phyloP scores from a whole-genome alignment of 2,329 filamentous ascomycete species.

The Trichoderma hamatum region DNA sequence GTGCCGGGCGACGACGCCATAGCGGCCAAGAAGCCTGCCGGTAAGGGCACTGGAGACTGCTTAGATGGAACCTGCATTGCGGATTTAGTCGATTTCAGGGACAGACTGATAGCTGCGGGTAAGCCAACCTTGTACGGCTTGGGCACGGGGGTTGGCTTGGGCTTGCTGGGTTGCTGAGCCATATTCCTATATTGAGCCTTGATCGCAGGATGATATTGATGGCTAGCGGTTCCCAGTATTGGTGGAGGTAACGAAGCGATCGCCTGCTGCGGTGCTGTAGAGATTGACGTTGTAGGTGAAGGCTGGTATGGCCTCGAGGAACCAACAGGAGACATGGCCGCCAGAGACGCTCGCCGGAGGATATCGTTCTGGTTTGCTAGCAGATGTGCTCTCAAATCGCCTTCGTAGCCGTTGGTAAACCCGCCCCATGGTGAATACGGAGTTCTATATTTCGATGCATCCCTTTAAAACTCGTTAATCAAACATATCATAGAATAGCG shows the following conservation, averaged over 20 bases:
- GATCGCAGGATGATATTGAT: slow-evolving; percentile 26
- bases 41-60: slow-evolving; percentile 50
- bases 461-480: slow-evolving; percentile 43
- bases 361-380: slow-evolving; percentile 40
- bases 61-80: slow-evolving; percentile 42
- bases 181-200: slow-evolving; percentile 23
- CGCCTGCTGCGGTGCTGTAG: slow-evolving; percentile 11
- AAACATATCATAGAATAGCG: not conserved
- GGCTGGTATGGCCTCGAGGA: not conserved
- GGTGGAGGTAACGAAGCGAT: not conserved
- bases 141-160: slow-evolving; percentile 33
- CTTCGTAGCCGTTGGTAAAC: slow-evolving; percentile 65
- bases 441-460: slow-evolving; percentile 59
- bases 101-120: slow-evolving; percentile 33
- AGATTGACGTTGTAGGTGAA: not conserved
- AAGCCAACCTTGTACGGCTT: slow-evolving; percentile 42
- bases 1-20: slow-evolving; percentile 40
- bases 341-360: slow-evolving; percentile 35
- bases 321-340: slow-evolving; percentile 17
- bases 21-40: slow-evolving; percentile 48
- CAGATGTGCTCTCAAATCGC: slow-evolving; percentile 51
- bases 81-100: slow-evolving; percentile 37
- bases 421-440: slow-evolving; percentile 61
- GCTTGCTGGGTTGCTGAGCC: slow-evolving; percentile 30
- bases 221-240: not conserved